These are phyloP conservation scores for Thalassiosira hispida DNA, from an alignment of 352 stramenopile genomes.

Conservation along the genomic window DNA sequence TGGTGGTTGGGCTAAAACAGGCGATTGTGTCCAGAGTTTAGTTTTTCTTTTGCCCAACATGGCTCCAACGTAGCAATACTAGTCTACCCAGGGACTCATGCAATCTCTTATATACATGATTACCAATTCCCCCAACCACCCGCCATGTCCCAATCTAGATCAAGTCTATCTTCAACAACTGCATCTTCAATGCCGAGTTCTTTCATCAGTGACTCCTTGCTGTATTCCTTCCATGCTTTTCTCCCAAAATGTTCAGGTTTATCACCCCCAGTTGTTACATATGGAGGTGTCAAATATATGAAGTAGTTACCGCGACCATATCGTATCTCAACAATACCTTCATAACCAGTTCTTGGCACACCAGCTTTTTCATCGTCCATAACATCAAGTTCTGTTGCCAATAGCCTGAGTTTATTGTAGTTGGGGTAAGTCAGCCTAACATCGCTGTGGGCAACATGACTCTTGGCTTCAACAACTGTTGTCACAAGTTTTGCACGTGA, in stretches of 20 bases:
- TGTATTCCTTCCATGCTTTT: conserved; percentile 41
- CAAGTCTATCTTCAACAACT: background rate
- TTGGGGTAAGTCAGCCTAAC: conserved; percentile 69
- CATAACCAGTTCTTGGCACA: conserved; percentile 87
- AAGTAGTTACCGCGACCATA: conserved; percentile 50
- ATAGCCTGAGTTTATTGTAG: conserved; percentile 68
- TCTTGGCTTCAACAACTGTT: conserved; percentile 50
- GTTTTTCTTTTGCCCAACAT: too few relatives aligned
- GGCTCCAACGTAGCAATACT: too few relatives aligned
- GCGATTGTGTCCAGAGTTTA: too few relatives aligned
- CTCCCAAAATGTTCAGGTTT: conserved; percentile 43
- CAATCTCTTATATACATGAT: too few relatives aligned
- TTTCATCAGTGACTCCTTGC: conserved; percentile 38
- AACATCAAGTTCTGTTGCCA: conserved; percentile 77
- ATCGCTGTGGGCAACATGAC: conserved; percentile 53
- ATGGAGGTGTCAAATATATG: conserved; percentile 67
- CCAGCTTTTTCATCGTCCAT: conserved; percentile 88
- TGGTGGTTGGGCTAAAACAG: too few relatives aligned
- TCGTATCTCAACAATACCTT: conserved; percentile 84
- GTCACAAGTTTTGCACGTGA: conserved; percentile 42
- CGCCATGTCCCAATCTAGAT: background rate
- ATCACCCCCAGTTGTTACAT: conserved; percentile 7
- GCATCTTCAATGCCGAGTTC: conserved; percentile 15
- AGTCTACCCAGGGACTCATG: too few relatives aligned
- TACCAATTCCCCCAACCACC: too few relatives aligned